Conservation (phyloP, 2,329 filamentous ascomycete genomes). For the Aspergillus hortae region DNA sequence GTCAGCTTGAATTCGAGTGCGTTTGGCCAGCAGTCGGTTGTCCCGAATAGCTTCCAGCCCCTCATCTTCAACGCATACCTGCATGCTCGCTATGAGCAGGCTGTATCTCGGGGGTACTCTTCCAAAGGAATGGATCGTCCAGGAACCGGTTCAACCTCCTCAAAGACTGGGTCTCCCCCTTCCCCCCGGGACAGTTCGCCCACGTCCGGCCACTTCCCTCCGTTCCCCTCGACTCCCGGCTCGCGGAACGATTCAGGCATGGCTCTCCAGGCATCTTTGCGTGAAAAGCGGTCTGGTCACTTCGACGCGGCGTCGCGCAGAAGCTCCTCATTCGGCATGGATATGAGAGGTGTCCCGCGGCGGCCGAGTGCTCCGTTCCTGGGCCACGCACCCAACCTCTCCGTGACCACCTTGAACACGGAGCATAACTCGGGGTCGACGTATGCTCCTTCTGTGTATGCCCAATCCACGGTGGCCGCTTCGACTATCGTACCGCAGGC, state of each 20-base stretch:
- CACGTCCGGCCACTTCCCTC: constrained; percentile 72
- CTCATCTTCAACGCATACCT: constrained; percentile 91
- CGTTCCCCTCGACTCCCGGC: constrained; percentile 71
- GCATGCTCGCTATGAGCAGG: constrained; percentile 65
- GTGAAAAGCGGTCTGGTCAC: constrained; percentile 91
- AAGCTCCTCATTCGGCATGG: constrained; percentile 88
- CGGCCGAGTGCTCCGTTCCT: constrained; percentile 70
- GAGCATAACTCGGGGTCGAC: constrained; percentile 38
- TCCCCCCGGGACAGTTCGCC: constrained; percentile 65
- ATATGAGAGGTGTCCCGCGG: constrained; percentile 56
- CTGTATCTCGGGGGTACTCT: constrained; percentile 41
- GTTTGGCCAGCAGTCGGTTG: constrained; percentile 66
- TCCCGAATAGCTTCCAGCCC: constrained; percentile 49
- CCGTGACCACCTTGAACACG: constrained; percentile 44
- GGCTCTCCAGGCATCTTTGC: constrained; percentile 76
- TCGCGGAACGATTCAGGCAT: constrained; percentile 91
- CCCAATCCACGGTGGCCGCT: constrained; percentile 49
- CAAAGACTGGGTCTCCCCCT: constrained; percentile 51
- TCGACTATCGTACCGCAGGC: constrained; percentile 49
- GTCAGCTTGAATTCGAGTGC: constrained; percentile 85
- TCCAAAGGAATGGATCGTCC: constrained; percentile 61
- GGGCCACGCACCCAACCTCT: constrained; percentile 51
- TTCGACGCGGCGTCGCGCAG: constrained; percentile 78
- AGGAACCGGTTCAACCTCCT: constrained; percentile 62
- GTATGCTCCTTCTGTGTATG: constrained; percentile 49